Conservation (phyloP, 306 rosid species). For the Cicer yamashitae region DNA sequence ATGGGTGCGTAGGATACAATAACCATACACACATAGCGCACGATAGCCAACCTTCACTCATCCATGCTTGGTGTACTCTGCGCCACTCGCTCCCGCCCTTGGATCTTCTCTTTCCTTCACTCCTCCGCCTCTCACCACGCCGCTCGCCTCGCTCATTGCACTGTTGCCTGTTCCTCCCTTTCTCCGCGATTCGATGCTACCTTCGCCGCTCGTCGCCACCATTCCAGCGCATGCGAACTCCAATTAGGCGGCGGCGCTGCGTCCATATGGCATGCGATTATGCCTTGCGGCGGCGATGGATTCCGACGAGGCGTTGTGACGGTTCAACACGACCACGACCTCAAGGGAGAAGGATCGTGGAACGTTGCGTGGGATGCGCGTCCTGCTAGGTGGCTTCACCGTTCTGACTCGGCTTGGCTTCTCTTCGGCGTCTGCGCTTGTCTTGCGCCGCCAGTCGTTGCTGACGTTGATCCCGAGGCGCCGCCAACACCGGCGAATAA, state of each 20-base stretch:
- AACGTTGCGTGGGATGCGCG: slow-evolving; percentile 91
- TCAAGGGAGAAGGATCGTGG: slow-evolving; percentile 93
- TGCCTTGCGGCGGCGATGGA: slow-evolving; percentile 54
- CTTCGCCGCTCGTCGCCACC: slow-evolving; percentile 53
- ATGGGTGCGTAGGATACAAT: slow-evolving; percentile 43
- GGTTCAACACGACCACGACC: slow-evolving; percentile 61
- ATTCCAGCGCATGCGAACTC: slow-evolving; percentile 66
- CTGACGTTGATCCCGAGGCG: slow-evolving; percentile 37
- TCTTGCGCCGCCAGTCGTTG: slow-evolving; percentile 57
- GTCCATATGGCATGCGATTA: slow-evolving; percentile 85
- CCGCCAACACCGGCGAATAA: not conserved
- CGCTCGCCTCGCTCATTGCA: slow-evolving; percentile 44
- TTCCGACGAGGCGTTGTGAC: slow-evolving; percentile 45
- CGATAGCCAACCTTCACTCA: slow-evolving; percentile 33
- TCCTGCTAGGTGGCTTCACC: slow-evolving; percentile 94
- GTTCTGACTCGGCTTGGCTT: slow-evolving; percentile 87
- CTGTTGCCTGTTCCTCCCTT: slow-evolving; percentile 4
- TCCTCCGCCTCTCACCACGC: slow-evolving; percentile 53
- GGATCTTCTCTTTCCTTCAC: slow-evolving; percentile 53
- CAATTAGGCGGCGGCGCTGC: slow-evolving; percentile 62
- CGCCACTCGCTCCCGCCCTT: slow-evolving; percentile 49
- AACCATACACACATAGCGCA: slow-evolving; percentile 21
- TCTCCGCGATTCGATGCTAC: slow-evolving; percentile 31
- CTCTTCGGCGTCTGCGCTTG: slow-evolving; percentile 89
- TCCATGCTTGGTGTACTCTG: slow-evolving; percentile 51